Evolutionary conservation across 352 stramenopile species (phyloP), one percentile per base, ranked within the genome.

Genomic region (Globisporangium mamillatum): DNA sequence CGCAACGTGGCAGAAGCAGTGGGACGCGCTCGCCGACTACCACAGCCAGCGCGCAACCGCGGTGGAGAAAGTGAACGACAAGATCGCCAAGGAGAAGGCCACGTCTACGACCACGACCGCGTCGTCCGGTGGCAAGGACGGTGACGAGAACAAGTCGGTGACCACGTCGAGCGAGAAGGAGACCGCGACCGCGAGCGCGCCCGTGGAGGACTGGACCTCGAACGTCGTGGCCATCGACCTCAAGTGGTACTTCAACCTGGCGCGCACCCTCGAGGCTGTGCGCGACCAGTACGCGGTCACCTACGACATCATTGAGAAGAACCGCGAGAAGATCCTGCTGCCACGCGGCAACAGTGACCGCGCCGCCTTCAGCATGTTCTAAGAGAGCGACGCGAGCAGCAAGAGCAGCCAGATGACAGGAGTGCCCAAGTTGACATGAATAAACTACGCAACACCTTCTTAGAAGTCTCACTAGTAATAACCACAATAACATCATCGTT

Each of bases 231-330:
- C 87, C 41, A 62, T 95, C 20, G 88, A 95, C 60, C 66, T 95
- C 67, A 94, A 95, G 77, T 95, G 88, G 88, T 91, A 85, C 66
- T 91, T 89, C 48, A 92, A 93, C 74, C 70, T 94, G 20, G 75
- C 76, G 63, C 80, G 82, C 53, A 74, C 76, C 16, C 78, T 95
- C 7, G 86, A 94, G 63, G 82, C 70, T 50, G 75, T 95, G 70
- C 84, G 84, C 50, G 86, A 94, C 70, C 79, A 90, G 62, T 95
- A 95, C 76, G 82, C 81, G 3, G 72, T 92, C 60, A 85, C 81
- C 34, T 76, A 75, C 56, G 86, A 95, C 73, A 67, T 88, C 36
- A 78, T 94, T 58, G 63, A 79, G 56, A 93, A 92, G 73, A 95
- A 93, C 78, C 86, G 86, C 69, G 75, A 87, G 66, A 95, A 95